Base-by-base conservation (phyloP, 805 yeast genomes). In the Dipodascopsis uninucleata region DNA sequence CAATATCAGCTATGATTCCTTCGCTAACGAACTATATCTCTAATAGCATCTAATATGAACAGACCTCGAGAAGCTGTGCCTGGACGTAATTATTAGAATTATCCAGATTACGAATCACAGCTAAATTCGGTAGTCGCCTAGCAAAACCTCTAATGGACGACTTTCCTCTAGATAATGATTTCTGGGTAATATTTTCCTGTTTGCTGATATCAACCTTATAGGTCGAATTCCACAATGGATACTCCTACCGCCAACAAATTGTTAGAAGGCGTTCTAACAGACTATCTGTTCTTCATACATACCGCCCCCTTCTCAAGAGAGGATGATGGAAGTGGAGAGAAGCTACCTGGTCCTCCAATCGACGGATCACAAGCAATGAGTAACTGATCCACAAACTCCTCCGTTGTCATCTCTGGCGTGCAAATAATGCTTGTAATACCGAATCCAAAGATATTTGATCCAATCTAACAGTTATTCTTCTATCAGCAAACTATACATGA, bases 381-480 rank as follows among this genome's bases (percentile, higher is more conserved):
- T 12, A 45, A 28, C 4, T 39, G 32, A 2, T 47, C 41, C 5
- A 45, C 43, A 25, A 50, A 50, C 10, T 46, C 52, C 4, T 39
- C 46, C n/a, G 49, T 42, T 12, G 48, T 41, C 37, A 37, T 47
- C 4, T 32, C 43, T 5, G 46, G 31, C 7, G 41, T 6, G 24
- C 55, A 50, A 4, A 18, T 28, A 5, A 47, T 37, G 14, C 47
- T 36, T 4, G 28, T 34, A 3, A 46, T 41, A 8, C 40, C 31
- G 24, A 50, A 43, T 14, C 55, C 55, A 29, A 50, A 50, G 5
- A 50, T 36, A 21, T 45, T 45, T 18, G 52, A 41, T 3, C 43
- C 53, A 25, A 50, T 48, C 55, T 50, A 24, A 8, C 8, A 14
- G 10, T 10, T 12, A 31, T 12, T 31, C 10, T 10, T 10, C 17